phyloP scores from a whole-genome alignment of 2,329 filamentous ascomycete genomes.

The Stachybotrys echinatus region DNA sequence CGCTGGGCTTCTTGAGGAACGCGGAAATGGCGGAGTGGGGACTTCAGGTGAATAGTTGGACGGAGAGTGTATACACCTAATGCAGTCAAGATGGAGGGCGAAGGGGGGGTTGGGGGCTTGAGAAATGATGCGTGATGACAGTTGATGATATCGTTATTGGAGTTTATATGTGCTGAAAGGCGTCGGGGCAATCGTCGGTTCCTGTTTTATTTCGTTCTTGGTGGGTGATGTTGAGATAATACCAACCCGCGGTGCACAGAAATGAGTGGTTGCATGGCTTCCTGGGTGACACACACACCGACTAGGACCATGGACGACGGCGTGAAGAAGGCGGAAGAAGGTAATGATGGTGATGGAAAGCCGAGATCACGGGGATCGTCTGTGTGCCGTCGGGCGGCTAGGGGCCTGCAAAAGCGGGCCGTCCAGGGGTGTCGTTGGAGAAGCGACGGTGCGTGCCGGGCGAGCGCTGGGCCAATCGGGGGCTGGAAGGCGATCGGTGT shows the following conservation, averaged over 20 bases:
- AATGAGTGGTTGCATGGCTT: too few species aligned
- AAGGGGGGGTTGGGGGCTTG: background rate
- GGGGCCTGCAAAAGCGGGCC: background rate
- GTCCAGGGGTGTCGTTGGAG: background rate
- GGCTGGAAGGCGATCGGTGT: background rate
- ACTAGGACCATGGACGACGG: too few species aligned
- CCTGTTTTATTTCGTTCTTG: too few species aligned
- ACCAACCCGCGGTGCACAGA: too few species aligned
- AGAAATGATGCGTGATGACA: background rate
- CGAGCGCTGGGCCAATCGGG: background rate
- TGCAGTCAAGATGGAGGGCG: background rate
- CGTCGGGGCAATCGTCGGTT: too few species aligned
- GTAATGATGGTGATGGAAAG: too few species aligned
- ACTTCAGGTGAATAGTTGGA: constrained; percentile 77
- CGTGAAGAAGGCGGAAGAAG: too few species aligned
- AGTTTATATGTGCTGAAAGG: background rate
- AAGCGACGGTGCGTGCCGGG: background rate
- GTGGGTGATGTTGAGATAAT: too few species aligned
- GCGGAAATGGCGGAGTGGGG: constrained; percentile 87
- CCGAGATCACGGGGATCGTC: background rate
- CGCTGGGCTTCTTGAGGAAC: constrained; percentile 78
- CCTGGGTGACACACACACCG: too few species aligned
- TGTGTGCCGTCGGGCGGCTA: background rate
- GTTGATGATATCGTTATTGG: background rate
- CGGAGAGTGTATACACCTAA: constrained; percentile 80